Evolutionary conservation across 2,329 filamentous ascomycete genomes (phyloP).

Genomic region (Sclerotinia nivalis): DNA sequence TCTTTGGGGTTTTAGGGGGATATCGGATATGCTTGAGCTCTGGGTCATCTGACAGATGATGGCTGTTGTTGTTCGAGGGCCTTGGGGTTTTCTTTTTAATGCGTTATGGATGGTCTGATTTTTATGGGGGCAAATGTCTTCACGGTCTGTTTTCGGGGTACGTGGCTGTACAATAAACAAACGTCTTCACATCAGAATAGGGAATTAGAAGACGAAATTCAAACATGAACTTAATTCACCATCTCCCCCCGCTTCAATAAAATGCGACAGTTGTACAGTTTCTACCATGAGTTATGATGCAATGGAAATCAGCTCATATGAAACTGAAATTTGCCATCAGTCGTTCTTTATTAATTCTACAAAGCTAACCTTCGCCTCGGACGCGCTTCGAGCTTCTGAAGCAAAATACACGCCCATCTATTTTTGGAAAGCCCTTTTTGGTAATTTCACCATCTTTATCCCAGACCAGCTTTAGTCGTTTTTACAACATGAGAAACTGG

Average conservation of each 20-base stretch:
- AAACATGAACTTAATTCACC: conserved; percentile 16
- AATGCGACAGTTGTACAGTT: not conserved
- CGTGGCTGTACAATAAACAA: conserved; percentile 69
- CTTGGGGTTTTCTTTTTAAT: conserved; percentile 54
- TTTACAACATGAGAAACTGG: conserved; percentile 88
- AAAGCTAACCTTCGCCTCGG: not conserved
- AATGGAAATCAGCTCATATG: no score
- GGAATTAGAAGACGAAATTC: conserved; percentile 40
- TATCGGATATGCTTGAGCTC: conserved; percentile 56
- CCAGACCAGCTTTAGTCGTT: conserved; percentile 79
- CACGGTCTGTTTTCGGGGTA: conserved; percentile 68
- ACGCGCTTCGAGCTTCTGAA: not conserved
- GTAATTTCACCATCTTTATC: conserved; percentile 41
- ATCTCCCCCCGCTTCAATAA: not conserved
- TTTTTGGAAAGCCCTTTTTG: not conserved
- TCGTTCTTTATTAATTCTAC: not conserved
- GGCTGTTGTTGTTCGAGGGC: conserved; percentile 35
- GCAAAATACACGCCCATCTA: no score
- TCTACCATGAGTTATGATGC: not conserved
- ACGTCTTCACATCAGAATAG: conserved; percentile 42
- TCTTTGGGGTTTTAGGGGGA: conserved; percentile 58
- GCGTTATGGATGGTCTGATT: conserved; percentile 72
- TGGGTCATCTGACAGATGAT: conserved; percentile 40
- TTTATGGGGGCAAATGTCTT: conserved; percentile 67
- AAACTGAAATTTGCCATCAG: not conserved